These are phyloP conservation scores for Massarina eburnea DNA, from an alignment of 2,329 filamentous ascomycete species.

Conservation along the genomic window DNA sequence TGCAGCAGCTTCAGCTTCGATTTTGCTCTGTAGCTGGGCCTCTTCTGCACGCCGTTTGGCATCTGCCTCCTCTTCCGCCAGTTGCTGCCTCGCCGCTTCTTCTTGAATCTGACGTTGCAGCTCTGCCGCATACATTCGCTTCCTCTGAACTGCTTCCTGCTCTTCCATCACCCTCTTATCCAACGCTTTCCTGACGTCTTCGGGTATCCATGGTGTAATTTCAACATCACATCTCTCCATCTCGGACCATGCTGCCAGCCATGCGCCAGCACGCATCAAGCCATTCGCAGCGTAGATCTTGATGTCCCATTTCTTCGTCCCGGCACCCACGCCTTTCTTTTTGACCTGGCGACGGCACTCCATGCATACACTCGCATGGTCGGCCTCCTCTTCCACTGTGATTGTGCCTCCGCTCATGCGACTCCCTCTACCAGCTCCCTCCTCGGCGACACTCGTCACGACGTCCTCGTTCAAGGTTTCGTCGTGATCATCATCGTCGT, in stretches of 20 bases:
- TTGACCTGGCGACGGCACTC: conserved; percentile 51
- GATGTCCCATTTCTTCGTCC: conserved; percentile 67
- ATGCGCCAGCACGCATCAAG: conserved; percentile 86
- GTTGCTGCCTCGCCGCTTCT: conserved; percentile 31
- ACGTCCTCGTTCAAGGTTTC: conserved; percentile 35
- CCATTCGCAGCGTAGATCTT: conserved; percentile 95
- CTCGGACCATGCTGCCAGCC: conserved; percentile 91
- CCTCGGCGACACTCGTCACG: conserved; percentile 36
- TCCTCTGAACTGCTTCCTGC: conserved; percentile 30
- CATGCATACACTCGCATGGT: conserved; percentile 48
- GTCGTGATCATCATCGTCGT: conserved; percentile 41
- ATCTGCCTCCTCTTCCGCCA: conserved; percentile 28
- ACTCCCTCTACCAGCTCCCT: conserved; percentile 35
- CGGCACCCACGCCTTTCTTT: conserved; percentile 37
- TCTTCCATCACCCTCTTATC: conserved; percentile 54
- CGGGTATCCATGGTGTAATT: conserved; percentile 72
- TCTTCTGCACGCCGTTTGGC: conserved; percentile 29
- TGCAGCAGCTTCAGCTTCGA: conserved; percentile 29
- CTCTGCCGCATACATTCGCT: conserved; percentile 32
- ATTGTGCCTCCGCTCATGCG: conserved; percentile 40
- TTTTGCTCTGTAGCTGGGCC: conserved; percentile 26
- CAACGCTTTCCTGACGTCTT: conserved; percentile 61
- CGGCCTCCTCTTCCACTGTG: conserved; percentile 32
- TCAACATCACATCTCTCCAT: conserved; percentile 99
- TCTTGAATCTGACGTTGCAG: conserved; percentile 35